These are phyloP conservation scores for Tricholomella constricta DNA, from an alignment of 768 basidiomycete genomes.

Conservation along the genomic window DNA sequence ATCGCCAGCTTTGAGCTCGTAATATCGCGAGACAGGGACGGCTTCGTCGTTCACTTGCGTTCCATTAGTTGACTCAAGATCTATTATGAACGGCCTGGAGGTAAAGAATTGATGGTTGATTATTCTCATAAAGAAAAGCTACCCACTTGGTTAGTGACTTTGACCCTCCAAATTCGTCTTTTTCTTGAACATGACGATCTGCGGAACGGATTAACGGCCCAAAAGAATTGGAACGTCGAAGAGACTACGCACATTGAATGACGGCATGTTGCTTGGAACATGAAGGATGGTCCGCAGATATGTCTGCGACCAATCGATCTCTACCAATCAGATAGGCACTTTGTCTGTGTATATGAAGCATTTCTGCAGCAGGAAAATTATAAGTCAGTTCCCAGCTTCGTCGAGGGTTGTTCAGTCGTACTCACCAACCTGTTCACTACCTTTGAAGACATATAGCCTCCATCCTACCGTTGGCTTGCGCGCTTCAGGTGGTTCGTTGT, in stretches of 20 bases:
- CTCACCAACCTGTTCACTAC: constrained; percentile 87
- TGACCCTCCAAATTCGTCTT: constrained; percentile 81
- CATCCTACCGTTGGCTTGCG: constrained; percentile 87
- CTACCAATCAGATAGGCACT: constrained; percentile 94
- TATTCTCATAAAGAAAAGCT: neutral
- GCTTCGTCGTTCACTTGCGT: constrained; percentile 87
- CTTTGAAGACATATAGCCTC: constrained; percentile 98
- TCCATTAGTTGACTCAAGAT: constrained; percentile 97
- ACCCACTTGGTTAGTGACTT: constrained; percentile 86
- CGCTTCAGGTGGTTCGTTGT: constrained; percentile 98
- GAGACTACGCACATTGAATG: constrained; percentile 74
- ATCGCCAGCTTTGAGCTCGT: constrained; percentile 78
- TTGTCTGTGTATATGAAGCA: constrained; percentile 91
- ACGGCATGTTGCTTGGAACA: constrained; percentile 99
- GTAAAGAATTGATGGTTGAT: constrained; percentile 5
- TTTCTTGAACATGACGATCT: constrained; percentile 85
- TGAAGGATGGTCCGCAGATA: constrained; percentile 92
- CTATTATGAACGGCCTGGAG: constrained; percentile 90
- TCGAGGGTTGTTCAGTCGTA: constrained; percentile 7
- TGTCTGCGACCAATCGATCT: constrained; percentile 83
- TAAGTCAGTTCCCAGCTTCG: neutral
- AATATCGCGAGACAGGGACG: constrained; percentile 86
- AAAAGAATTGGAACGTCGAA: neutral
- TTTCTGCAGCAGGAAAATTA: constrained; percentile 50
- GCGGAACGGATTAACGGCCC: constrained; percentile 11